Evolutionary conservation across 1,139 yeast species (phyloP).

Genomic region (Blastobotrys raffinosifermentans): DNA sequence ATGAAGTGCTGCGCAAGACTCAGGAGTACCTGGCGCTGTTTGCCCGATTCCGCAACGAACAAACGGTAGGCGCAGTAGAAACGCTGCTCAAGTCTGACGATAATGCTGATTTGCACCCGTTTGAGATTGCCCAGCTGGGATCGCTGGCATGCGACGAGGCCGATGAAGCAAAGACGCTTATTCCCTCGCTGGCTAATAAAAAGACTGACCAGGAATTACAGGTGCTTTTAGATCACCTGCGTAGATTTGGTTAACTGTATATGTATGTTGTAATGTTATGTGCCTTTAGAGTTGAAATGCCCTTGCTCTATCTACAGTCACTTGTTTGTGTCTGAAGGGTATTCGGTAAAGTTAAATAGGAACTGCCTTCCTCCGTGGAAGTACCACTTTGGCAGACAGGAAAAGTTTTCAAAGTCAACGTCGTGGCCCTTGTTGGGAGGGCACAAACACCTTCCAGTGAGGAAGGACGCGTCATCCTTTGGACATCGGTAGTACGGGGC

Average conservation of each 20-base stretch:
- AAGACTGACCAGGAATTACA: slow-evolving; percentile 85
- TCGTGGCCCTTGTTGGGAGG: slow-evolving; percentile 38
- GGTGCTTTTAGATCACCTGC: slow-evolving; percentile 56
- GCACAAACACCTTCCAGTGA: slow-evolving; percentile 64
- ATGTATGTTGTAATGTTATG: slow-evolving; percentile 1
- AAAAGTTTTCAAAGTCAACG: slow-evolving; percentile 55
- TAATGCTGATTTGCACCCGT: slow-evolving; percentile 74
- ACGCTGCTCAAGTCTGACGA: slow-evolving; percentile 69
- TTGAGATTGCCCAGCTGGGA: slow-evolving; percentile 92
- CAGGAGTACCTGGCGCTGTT: slow-evolving; percentile 80
- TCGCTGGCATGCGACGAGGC: slow-evolving; percentile 94
- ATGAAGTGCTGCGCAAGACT: slow-evolving; percentile 78
- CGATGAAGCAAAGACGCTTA: slow-evolving; percentile 91
- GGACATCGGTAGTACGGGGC: slow-evolving; percentile 85
- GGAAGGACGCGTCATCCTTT: slow-evolving; percentile 42
- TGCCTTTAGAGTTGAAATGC: neutral
- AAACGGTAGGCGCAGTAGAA: slow-evolving; percentile 91
- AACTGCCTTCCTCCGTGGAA: slow-evolving; percentile 39
- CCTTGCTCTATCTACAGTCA: no score
- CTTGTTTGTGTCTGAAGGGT: slow-evolving; percentile 2
- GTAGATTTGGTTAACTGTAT: slow-evolving; percentile 26
- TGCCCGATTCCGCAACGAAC: slow-evolving; percentile 85
- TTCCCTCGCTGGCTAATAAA: slow-evolving; percentile 78
- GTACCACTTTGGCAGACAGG: slow-evolving; percentile 90
- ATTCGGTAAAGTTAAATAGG: slow-evolving; percentile 25